phyloP scores from a whole-genome alignment of 2,329 filamentous ascomycete genomes.

The Cordyceps javanica region DNA sequence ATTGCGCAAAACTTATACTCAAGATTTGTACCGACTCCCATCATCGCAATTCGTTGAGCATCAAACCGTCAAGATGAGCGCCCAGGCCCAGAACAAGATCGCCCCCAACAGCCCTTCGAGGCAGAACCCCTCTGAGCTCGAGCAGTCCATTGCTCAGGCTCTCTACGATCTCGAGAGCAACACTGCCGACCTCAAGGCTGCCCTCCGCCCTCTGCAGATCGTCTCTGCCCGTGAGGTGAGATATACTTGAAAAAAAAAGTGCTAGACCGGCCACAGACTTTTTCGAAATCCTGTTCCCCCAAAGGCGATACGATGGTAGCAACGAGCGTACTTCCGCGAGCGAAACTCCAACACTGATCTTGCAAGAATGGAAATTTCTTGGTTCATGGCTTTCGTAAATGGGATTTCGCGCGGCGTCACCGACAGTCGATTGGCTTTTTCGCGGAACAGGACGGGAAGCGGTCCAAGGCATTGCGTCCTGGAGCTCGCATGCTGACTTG shows the following conservation, averaged over 20 bases:
- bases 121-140: constrained; percentile 93
- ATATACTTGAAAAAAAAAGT: constrained; percentile 33
- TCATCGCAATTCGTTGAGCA: constrained; percentile 28
- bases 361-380: background rate
- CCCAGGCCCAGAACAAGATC: constrained; percentile 91
- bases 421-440: constrained; percentile 30
- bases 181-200: constrained; percentile 94
- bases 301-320: constrained; percentile 20
- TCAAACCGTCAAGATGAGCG: constrained; percentile 52
- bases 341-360: background rate
- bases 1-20: constrained; percentile 25
- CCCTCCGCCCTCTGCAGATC: constrained; percentile 96
- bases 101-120: constrained; percentile 93
- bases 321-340: constrained; percentile 9
- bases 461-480: constrained; percentile 62
- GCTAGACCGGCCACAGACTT: constrained; percentile 15
- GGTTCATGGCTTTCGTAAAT: constrained; percentile 10
- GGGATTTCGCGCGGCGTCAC: constrained; percentile 17
- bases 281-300: constrained; percentile 42
- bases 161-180: constrained; percentile 99
- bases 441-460: constrained; percentile 68
- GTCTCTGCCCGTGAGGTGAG: constrained; percentile 99
- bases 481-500: constrained; percentile 73
- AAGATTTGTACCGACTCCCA: constrained; percentile 21
- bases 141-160: constrained; percentile 93